Evolutionary conservation across 202 grass and related monocot species (phyloP), one percentile per base, ranked within the genome.

Genomic region (Saccharum hybrid): DNA sequence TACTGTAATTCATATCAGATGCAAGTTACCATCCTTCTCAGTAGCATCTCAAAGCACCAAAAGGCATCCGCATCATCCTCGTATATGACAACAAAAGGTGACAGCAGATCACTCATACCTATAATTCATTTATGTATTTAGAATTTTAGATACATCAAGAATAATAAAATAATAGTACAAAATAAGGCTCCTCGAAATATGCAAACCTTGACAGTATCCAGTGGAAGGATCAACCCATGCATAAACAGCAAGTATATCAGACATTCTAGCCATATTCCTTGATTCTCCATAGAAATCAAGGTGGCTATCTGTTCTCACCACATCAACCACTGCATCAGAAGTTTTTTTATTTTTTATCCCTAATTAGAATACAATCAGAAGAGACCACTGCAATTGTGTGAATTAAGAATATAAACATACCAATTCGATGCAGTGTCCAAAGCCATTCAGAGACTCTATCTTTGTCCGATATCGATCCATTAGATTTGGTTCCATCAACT

Each of bases 41-140:
- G 75, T 73, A 99, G 91, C 96, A 99, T 99, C 88, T 99, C 96
- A 80, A 99, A 99, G 91, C 96, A 99, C 96, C 96, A 99, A 92
- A 99, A 96, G 57, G 93, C 96, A 89, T 99, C 96, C 5, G 96
- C 48, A 51, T 51, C 48, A 51, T 51, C 48, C 48, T 51, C 48
- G 5, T 51, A 51, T 72, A 98, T 91, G 48, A 98, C 91, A 82
- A 99, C 88, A 99, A 99, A 99, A 77, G 96, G 96, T 46, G 96
- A 99, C 82, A 99, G 91, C 75, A 98, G 81, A 90, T 98, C 96
- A 65, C 96, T 98, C 96, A 98, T 98, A 86, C 96, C 96, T 98
- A 75, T 70, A 88, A 72, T 71, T 81, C 91, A 76, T 56, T 76
- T 57, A 46, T 67, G 56, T 34, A 71, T 88, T 90, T 28, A 90